Percentiles rank a stretch among this genome's conserved stretches.
Conservation (phyloP, 2,329 filamentous ascomycete genomes). For the Fusarium sp. region DNA sequence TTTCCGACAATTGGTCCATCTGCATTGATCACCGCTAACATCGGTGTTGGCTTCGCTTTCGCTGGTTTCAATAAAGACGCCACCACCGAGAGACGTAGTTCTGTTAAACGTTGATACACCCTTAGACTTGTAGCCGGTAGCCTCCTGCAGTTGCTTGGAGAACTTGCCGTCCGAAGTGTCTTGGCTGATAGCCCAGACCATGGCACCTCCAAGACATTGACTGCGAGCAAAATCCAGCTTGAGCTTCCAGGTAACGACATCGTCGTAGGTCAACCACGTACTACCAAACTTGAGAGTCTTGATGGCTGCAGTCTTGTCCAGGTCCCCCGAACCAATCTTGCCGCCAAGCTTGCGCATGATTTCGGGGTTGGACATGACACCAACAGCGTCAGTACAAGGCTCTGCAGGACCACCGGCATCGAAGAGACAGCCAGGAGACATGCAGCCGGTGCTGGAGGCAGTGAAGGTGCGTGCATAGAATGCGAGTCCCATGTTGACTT, state of each 20-base stretch:
- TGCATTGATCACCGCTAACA: neutral
- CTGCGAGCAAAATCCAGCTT: constrained; percentile 5
- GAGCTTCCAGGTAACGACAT: constrained; percentile 1
- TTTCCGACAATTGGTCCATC: no score
- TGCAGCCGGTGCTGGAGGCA: neutral
- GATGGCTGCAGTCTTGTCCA: constrained; percentile 1
- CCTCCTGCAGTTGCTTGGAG: neutral
- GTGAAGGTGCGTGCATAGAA: constrained; percentile 14
- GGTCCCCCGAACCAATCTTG: neutral
- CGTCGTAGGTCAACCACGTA: constrained; percentile 6
- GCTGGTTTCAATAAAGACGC: neutral
- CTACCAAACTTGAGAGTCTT: neutral
- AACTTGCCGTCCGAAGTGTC: constrained; percentile 5
- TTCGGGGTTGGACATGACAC: neutral
- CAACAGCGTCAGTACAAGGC: neutral
- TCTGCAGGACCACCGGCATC: neutral
- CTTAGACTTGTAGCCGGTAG: neutral
- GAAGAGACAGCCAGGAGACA: neutral
- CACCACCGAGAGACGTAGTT: neutral
- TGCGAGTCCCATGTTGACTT: constrained; percentile 16
- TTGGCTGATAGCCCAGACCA: constrained; percentile 20
- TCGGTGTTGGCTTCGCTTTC: neutral
- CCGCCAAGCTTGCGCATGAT: neutral
- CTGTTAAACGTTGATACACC: neutral
- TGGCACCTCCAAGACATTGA: constrained; percentile 12